Percentiles rank a stretch among this genome's conserved stretches.
phyloP scores from a whole-genome alignment of 768 basidiomycete genomes.

The Pleurotus citrinopileatus region DNA sequence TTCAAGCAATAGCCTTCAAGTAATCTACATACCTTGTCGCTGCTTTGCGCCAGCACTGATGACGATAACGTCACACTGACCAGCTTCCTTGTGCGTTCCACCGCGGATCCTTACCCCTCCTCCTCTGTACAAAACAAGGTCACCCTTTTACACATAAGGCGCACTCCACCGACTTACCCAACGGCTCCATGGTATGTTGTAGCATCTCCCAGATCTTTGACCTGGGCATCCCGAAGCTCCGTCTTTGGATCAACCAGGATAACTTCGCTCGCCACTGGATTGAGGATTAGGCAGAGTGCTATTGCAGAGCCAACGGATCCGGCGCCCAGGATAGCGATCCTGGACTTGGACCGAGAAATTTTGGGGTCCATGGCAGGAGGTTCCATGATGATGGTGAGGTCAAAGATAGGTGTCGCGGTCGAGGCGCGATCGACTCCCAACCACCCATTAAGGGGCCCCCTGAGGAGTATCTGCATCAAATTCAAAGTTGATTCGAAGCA shows the following conservation, averaged over 20 bases:
- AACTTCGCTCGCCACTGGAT: constrained; percentile 11
- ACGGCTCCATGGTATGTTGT: constrained; percentile 6
- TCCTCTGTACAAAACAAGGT: not conserved
- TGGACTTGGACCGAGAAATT: constrained; percentile 4
- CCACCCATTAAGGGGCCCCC: too few relatives aligned
- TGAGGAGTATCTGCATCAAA: too few relatives aligned
- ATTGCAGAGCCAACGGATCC: constrained; percentile 15
- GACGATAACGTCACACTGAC: constrained; percentile 15
- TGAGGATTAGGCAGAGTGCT: constrained; percentile 14
- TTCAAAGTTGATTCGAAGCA: too few relatives aligned
- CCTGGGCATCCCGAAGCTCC: constrained; percentile 12
- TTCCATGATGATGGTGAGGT: not conserved
- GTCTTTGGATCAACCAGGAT: constrained; percentile 13
- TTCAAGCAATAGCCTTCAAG: too few relatives aligned
- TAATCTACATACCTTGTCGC: constrained; percentile 1
- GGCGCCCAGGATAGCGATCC: constrained; percentile 16
- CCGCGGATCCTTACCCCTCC: constrained; percentile 11
- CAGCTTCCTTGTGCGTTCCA: constrained; percentile 10
- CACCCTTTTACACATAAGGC: too few relatives aligned
- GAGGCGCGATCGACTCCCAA: too few relatives aligned
- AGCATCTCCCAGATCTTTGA: constrained; percentile 14
- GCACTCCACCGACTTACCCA: too few relatives aligned
- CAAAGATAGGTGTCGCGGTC: not conserved
- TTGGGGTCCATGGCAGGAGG: constrained; percentile 9
- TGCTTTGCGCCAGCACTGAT: constrained; percentile 16